Conservation (phyloP, 2,329 filamentous ascomycete genomes). For the Polytolypa hystricis region DNA sequence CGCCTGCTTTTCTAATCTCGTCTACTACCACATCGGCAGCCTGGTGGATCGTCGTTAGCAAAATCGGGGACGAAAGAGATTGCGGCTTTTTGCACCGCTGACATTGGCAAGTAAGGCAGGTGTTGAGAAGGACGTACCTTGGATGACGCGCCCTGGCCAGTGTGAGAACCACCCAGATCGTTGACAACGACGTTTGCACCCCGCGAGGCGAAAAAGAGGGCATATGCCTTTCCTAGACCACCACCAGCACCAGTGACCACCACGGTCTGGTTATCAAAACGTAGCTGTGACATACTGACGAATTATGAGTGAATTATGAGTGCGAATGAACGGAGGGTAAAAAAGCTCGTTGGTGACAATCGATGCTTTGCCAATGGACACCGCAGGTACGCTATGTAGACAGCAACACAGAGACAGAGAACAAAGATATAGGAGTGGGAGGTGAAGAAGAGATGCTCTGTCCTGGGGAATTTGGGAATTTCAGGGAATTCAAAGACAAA, state of each 20-base stretch:
- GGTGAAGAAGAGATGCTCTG: too few relatives aligned
- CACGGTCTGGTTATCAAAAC: constrained; percentile 80
- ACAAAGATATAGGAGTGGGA: too few relatives aligned
- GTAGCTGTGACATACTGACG: constrained; percentile 54
- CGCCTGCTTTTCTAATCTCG: constrained; percentile 62
- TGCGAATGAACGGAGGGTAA: too few relatives aligned
- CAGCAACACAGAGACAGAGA: too few relatives aligned
- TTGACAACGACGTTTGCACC: constrained; percentile 95
- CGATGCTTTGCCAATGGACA: too few relatives aligned
- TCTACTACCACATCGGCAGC: constrained; percentile 44
- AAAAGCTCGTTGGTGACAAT: too few relatives aligned
- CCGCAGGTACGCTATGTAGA: too few relatives aligned
- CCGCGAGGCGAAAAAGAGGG: constrained; percentile 78
- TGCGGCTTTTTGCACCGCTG: background rate
- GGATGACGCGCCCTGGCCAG: constrained; percentile 76
- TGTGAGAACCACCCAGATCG: constrained; percentile 85
- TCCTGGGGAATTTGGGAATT: too few relatives aligned
- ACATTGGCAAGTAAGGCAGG: constrained; percentile 40
- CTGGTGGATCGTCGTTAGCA: constrained; percentile 58
- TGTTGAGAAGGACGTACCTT: constrained; percentile 49
- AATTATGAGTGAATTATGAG: too few relatives aligned
- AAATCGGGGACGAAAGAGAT: too few relatives aligned
- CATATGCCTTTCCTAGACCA: constrained; percentile 72
- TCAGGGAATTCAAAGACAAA: too few relatives aligned
- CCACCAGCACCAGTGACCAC: constrained; percentile 80